Evolutionary conservation across 805 yeast species (phyloP), one percentile per base, ranked within the genome.

Genomic region (Zygotorulaspora chibaensis): DNA sequence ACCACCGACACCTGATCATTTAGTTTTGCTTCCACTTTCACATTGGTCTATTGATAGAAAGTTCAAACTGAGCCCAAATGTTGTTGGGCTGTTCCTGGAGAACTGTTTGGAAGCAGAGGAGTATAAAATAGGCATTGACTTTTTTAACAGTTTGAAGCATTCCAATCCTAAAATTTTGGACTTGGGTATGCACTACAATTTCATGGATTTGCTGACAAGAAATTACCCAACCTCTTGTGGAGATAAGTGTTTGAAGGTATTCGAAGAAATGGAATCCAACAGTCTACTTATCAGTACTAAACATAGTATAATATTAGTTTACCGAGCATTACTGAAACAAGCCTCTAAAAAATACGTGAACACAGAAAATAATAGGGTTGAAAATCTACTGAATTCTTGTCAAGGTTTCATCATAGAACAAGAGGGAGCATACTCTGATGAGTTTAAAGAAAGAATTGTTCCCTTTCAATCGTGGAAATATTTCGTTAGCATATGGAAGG

Each of bases 381-480:
- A 52, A 8, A 26, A 33, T 1, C 15, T 61, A 11, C 15, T 61
- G 10, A 17, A 10, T 0, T 15, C 31, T n/a, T 54, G 58, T 28
- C 44, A 51, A 7, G 15, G 43, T 3, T 58, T 59, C 45, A 48
- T 61, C 15, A 38, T 16, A n/a, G 39, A 47, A 3, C 27, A 48
- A 3, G 66, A 63, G 28, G 46, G 56, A 5, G 26, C 36, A 3
- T 45, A 44, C 35, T 47, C 54, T 2, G 45, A 40, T n/a, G 43
- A 44, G 10, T 33, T 45, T 8, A 43, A 50, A 2, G 28, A 28
- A 11, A 53, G 45, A 25, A 38, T 56, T 2, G 50, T 52, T 13
- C 44, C 55, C 1, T 50, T 54, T 31, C 46, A 57, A 31, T 41
- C 65, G 8, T 63, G 65, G 66, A 51, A 58, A 39, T 60, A 52